Evolutionary conservation across 1,284 basidiomycete genomes (phyloP).

Genomic region (Thelephora terrestris): DNA sequence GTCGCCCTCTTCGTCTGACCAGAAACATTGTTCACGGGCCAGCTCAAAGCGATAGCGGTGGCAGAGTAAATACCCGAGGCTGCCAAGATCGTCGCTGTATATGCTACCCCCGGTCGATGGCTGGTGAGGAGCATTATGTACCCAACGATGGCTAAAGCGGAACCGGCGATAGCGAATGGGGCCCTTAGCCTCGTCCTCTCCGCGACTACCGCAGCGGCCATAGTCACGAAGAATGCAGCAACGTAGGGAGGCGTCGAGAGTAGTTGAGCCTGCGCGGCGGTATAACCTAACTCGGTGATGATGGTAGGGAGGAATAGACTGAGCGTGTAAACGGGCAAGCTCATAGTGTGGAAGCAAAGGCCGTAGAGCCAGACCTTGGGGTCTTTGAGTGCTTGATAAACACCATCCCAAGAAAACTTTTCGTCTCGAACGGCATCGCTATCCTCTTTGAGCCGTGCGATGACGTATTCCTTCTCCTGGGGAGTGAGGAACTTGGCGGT

Average conservation of each 20-base stretch:
- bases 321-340: slow-evolving; percentile 18
- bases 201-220: slow-evolving; percentile 15
- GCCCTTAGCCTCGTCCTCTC: slow-evolving; percentile 34
- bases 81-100: slow-evolving; percentile 51
- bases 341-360: slow-evolving; percentile 41
- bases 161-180: slow-evolving; percentile 47
- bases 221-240: slow-evolving; percentile 18
- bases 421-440: slow-evolving; percentile 21
- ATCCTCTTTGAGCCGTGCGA: slow-evolving; percentile 23
- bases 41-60: slow-evolving; percentile 47
- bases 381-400: slow-evolving; percentile 22
- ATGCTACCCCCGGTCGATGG: slow-evolving; percentile 38
- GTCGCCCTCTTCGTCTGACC: slow-evolving; percentile 62
- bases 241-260: slow-evolving; percentile 23
- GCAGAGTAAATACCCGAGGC: slow-evolving; percentile 53
- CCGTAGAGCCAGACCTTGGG: slow-evolving; percentile 46
- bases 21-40: slow-evolving; percentile 65
- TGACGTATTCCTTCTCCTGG: slow-evolving; percentile 25
- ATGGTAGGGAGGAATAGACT: slow-evolving; percentile 23
- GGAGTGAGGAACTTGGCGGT: slow-evolving; percentile 25
- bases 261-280: slow-evolving; percentile 21
- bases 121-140: slow-evolving; percentile 54
- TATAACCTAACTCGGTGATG: slow-evolving; percentile 25
- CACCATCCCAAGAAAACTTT: slow-evolving; percentile 20
- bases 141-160: slow-evolving; percentile 45